Evolutionary conservation across 2,329 filamentous ascomycete species (phyloP), one percentile per base, ranked within the genome.

Genomic region (Rutstroemia sp.): DNA sequence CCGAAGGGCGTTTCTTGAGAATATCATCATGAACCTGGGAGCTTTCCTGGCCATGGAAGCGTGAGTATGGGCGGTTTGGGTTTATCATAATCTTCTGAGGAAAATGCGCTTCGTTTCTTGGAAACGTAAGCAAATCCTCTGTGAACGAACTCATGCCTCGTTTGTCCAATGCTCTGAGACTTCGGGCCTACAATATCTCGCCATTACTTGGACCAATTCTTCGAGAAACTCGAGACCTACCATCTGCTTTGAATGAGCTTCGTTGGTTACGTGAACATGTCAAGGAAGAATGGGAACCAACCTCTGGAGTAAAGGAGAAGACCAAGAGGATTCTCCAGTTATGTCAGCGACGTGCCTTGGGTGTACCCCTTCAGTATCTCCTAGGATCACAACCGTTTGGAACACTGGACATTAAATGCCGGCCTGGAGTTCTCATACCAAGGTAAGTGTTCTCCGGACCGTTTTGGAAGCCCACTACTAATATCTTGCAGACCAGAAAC

Each of bases 311-410:
- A 42, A 37, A 63, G 66, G 51, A 62, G 61, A 42, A 56, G 16
- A 51, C 37, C 23, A 49, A 46, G 48, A 49, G 42, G 19, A 58
- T 81, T 2, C 60, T 70, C 7, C 60, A 65, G 1, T 69, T 84
- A 6, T 82, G 79, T 60, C 70, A 69, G 4, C 70, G 73, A 49
- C 74, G 83, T 37, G 75, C 78, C 8, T 71, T 69, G 8, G 90
- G 90, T 1, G 80, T 84, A 57, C 94, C 94, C 1, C 73, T 99
- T 37, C 94, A 97, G 70, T 97, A 97, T 68, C 78, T 97, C 21
- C 75, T 99, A 1, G 91, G 91, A 3, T 84, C 85, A 5, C 91
- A 96, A 69, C 94, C 87, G 1, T 97, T 99, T 72, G 92, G 92
- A 0, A 74, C 82, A 4, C 73, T 97, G 16, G 87, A 96, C 44